Evolutionary conservation across 345 rosid genomes (phyloP), one percentile per base, ranked within the genome.

Genomic region (Salix purpurea): DNA sequence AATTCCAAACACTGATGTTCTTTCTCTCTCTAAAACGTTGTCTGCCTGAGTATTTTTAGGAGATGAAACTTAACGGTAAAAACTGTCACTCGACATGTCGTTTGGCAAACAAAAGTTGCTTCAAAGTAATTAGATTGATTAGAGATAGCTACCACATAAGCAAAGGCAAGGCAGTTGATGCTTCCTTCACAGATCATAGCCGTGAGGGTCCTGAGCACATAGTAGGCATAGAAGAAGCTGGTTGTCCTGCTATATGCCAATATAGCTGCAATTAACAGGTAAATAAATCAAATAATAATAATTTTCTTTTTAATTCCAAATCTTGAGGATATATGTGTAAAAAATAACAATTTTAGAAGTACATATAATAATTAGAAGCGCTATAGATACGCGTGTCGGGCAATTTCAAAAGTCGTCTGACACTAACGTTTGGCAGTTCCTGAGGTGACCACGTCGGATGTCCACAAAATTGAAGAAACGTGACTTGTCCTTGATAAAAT

Each of bases 171-270:
- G 82, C 94, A 91, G 73, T 80, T 86, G 67, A 91, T 76, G 83
- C 88, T 83, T 70, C 88, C 89, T 71, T 88, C 92, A 42, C 88
- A 88, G 26, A 90, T 83, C 91, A 91, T 87, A 61, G 86, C 86
- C 24, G 91, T 90, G 78, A 93, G 82, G 65, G 86, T 93, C 86
- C 82, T 89, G 67, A 80, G 39, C 54, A 82, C 82, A 60, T 85
- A 95, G 79, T 84, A 95, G 15, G 89, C 88, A 40, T 91, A 95
- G 72, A 86, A 95, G 84, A 82, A 91, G 9, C 69, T 73, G 76
- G 92, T 88, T 54, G 88, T 87, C 74, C 90, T 89, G 86, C 84
- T 85, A 67, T 78, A 95, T 42, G 91, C 99, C 90, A 95, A 79
- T 82, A 88, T 88, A 30, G 83, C 99, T 95, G 97, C 81, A 52